A percentile compares a stretch with the other conserved stretches of the same genome.
These are phyloP conservation scores for Fusarium sp. DNA, from an alignment of 2,329 filamentous ascomycete species.

Conservation along the genomic window DNA sequence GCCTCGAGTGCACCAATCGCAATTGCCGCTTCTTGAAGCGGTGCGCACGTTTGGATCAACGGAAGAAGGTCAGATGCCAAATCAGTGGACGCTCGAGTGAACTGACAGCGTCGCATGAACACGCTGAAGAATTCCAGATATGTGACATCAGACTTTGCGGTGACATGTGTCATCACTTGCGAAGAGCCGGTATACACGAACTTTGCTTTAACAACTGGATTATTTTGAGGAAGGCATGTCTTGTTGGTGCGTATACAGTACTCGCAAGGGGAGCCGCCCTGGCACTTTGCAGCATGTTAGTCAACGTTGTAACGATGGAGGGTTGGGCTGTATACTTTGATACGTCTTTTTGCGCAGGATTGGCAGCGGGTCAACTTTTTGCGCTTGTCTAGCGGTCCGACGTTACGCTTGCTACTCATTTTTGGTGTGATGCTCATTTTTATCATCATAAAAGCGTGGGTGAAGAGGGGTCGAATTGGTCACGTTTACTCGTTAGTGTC, in stretches of 20 bases:
- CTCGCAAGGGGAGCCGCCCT: constrained; percentile 43
- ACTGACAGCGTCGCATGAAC: constrained; percentile 36
- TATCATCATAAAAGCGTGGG: accelerated
- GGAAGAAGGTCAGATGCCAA: constrained; percentile 24
- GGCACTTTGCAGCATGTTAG: constrained; percentile 33
- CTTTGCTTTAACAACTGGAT: neutral
- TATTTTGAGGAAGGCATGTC: constrained; percentile 31
- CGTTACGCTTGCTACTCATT: constrained; percentile 13
- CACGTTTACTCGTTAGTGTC: neutral
- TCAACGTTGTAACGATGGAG: accelerated
- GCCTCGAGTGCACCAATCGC: constrained; percentile 47
- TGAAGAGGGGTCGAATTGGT: neutral
- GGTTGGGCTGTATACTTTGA: constrained; percentile 36
- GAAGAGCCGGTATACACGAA: constrained; percentile 25
- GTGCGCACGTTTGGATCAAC: constrained; percentile 25
- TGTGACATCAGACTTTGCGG: neutral
- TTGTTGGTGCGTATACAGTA: constrained; percentile 45
- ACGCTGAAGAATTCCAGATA: constrained; percentile 35
- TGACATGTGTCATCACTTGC: neutral
- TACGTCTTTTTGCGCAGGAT: constrained; percentile 43
- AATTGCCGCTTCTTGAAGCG: constrained; percentile 31
- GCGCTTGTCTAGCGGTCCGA: constrained; percentile 46
- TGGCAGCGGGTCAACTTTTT: constrained; percentile 43
- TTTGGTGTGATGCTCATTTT: accelerated
- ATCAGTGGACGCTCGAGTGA: constrained; percentile 27